Evolutionary conservation across 352 stramenopile species (phyloP).

Genomic region (Phytophthora megakarya): DNA sequence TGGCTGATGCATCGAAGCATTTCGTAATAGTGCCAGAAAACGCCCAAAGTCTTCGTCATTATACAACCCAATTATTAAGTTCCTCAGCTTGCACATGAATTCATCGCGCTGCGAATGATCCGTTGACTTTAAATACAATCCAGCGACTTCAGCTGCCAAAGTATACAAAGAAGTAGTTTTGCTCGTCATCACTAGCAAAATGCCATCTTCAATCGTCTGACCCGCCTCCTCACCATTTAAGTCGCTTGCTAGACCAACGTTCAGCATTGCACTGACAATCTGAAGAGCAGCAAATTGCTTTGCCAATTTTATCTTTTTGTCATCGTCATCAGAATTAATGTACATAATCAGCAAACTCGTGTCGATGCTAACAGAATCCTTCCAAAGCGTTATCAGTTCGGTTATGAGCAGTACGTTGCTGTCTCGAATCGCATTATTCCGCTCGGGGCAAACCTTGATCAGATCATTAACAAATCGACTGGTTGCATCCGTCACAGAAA

Average conservation of each 20-base stretch:
- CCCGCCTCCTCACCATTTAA: slow-evolving; percentile 29
- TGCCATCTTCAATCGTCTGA: slow-evolving; percentile 50
- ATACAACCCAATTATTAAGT: slow-evolving; percentile 55
- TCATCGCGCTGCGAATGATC: slow-evolving; percentile 8
- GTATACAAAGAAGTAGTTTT: slow-evolving; percentile 55
- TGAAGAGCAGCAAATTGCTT: slow-evolving; percentile 64
- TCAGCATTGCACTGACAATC: slow-evolving; percentile 66
- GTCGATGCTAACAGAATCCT: slow-evolving; percentile 49
- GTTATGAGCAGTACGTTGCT: slow-evolving; percentile 70
- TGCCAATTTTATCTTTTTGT: slow-evolving; percentile 42
- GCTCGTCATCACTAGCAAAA: slow-evolving; percentile 56
- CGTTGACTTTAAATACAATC: slow-evolving; percentile 42
- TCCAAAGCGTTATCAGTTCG: slow-evolving; percentile 64
- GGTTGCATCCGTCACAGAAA: slow-evolving; percentile 25
- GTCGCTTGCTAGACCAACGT: slow-evolving; percentile 31
- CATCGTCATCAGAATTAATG: slow-evolving; percentile 45
- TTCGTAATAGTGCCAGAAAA: slow-evolving; percentile 69
- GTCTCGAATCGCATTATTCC: slow-evolving; percentile 59
- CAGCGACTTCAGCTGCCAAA: slow-evolving; percentile 69
- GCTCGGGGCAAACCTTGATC: slow-evolving; percentile 60
- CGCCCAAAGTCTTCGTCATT: slow-evolving; percentile 67
- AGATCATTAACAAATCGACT: slow-evolving; percentile 65
- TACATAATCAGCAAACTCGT: slow-evolving; percentile 42
- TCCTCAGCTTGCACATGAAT: slow-evolving; percentile 46
- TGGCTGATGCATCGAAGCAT: slow-evolving; percentile 61